Conservation (phyloP, 2,329 filamentous ascomycete species). For the Tolypocladium inflatum region DNA sequence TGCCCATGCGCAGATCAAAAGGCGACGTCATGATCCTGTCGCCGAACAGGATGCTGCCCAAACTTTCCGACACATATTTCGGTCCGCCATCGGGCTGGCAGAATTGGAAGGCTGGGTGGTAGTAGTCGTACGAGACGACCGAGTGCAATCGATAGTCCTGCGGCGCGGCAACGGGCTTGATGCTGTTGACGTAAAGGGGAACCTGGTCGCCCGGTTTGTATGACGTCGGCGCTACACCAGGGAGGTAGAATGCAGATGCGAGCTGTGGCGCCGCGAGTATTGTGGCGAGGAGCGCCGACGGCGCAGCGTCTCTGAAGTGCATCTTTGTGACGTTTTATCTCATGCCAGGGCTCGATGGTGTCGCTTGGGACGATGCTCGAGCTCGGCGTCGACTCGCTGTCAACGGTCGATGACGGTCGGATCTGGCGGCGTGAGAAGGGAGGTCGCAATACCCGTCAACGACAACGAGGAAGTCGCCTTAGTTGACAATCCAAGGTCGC, state of each 20-base stretch:
- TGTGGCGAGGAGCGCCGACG: constrained; percentile 39
- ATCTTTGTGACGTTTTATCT: constrained; percentile 23
- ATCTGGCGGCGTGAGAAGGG: background rate
- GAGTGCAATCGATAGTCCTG: constrained; percentile 77
- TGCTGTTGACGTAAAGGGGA: constrained; percentile 83
- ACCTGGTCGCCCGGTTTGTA: constrained; percentile 75
- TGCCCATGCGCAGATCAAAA: constrained; percentile 77
- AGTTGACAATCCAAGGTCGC: background rate
- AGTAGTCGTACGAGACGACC: constrained; percentile 96
- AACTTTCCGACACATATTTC: constrained; percentile 65
- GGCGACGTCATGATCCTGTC: constrained; percentile 97
- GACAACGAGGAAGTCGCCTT: background rate
- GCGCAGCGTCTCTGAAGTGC: constrained; percentile 35
- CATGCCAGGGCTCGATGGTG: constrained; percentile 13
- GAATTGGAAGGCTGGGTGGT: constrained; percentile 79
- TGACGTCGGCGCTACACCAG: constrained; percentile 87
- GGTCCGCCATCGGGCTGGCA: constrained; percentile 72
- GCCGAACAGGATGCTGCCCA: constrained; percentile 94
- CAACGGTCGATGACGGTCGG: background rate
- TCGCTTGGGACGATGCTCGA: background rate
- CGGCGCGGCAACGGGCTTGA: constrained; percentile 73
- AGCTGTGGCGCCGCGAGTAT: constrained; percentile 43
- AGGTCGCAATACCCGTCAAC: background rate
- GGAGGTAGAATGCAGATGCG: constrained; percentile 80
- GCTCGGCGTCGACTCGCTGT: background rate